Evolutionary conservation across 192 early-diverging fungal species (phyloP).

Genomic region (Dissophora globulifera): DNA sequence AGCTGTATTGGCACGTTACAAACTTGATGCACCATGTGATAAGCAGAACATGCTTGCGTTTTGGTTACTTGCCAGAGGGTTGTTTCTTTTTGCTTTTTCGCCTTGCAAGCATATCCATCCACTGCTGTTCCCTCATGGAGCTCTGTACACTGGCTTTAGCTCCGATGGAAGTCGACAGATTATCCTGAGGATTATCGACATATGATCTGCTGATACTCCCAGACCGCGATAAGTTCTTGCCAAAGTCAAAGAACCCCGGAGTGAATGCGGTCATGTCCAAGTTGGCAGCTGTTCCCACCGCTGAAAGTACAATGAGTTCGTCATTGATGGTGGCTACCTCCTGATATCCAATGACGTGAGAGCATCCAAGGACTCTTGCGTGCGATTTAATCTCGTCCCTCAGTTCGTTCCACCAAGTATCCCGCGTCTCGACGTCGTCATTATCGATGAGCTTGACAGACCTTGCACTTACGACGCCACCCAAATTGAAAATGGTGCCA

Average conservation of each 20-base stretch:
- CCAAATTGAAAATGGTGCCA: constrained; percentile 51
- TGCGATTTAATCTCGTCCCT: constrained; percentile 84
- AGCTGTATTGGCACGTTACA: too few species aligned
- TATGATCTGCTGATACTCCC: constrained; percentile 48
- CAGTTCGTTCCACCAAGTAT: constrained; percentile 66
- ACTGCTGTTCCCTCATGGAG: constrained; percentile 48
- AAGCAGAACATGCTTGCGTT: neutral
- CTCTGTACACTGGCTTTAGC: constrained; percentile 45
- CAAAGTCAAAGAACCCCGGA: constrained; percentile 33
- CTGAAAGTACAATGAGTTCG: constrained; percentile 72
- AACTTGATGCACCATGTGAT: too few species aligned
- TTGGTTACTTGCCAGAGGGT: constrained; percentile 32
- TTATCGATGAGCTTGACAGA: constrained; percentile 57
- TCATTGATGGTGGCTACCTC: constrained; percentile 73
- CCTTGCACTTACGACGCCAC: constrained; percentile 51
- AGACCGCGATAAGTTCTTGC: constrained; percentile 41
- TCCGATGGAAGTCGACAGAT: constrained; percentile 18
- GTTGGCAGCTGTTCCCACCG: constrained; percentile 79
- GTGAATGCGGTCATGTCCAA: constrained; percentile 66
- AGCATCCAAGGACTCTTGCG: constrained; percentile 73
- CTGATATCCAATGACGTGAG: constrained; percentile 78
- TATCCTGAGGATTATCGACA: constrained; percentile 27
- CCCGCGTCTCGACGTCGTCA: constrained; percentile 48
- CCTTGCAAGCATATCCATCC: constrained; percentile 50
- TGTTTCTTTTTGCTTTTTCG: constrained; percentile 44